phyloP scores from a whole-genome alignment of 768 basidiomycete genomes.

The Collybia sp. region DNA sequence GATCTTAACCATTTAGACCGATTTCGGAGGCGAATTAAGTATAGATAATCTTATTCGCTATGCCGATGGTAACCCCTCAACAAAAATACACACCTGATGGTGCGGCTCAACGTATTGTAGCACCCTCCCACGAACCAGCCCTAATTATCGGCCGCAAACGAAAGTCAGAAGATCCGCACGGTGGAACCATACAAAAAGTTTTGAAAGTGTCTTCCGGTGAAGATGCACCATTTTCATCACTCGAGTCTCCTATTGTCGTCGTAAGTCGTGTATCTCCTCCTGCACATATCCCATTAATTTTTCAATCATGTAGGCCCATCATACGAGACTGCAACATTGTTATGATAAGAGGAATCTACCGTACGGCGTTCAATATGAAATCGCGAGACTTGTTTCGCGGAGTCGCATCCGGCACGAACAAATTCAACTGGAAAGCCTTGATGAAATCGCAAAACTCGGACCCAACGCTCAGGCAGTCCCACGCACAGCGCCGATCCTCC shows the following conservation, averaged over 20 bases:
- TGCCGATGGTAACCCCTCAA: neutral
- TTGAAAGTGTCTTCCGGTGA: no score
- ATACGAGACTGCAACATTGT: slow-evolving; percentile 10
- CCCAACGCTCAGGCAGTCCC: slow-evolving; percentile 31
- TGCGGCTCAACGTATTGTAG: no score
- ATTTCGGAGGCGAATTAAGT: neutral
- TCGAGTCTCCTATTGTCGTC: neutral
- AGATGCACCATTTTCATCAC: no score
- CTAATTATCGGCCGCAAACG: no score
- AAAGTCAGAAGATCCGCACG: no score
- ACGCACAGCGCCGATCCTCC: slow-evolving; percentile 9
- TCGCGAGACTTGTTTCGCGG: slow-evolving; percentile 36
- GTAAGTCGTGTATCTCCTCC: neutral
- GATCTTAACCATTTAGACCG: neutral
- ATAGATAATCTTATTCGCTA: slow-evolving; percentile 3
- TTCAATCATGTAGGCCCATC: neutral
- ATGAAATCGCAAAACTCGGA: slow-evolving; percentile 14
- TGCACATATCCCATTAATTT: no score
- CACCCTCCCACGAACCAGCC: no score
- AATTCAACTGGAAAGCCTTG: slow-evolving; percentile 23
- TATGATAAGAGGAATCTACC: slow-evolving; percentile 27
- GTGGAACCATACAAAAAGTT: no score
- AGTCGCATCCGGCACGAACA: slow-evolving; percentile 22
- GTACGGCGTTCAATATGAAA: slow-evolving; percentile 50
- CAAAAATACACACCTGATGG: no score